phyloP scores from a whole-genome alignment of 495 filamentous ascomycete species.

The Symbiotaphrina buchneri region DNA sequence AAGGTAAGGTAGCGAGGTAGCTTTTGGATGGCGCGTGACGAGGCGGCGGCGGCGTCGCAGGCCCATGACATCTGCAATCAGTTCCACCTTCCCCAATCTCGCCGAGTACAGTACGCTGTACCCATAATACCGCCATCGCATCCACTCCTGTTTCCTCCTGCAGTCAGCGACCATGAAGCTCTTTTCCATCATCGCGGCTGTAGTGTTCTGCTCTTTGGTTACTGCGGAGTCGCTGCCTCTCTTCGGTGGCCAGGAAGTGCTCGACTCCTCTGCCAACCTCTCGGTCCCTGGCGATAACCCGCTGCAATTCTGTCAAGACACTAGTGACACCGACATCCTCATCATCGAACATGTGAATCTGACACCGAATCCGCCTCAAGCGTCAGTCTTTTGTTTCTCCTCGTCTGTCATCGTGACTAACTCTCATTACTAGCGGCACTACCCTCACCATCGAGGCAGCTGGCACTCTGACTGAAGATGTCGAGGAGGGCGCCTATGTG shows the following conservation, averaged over 20 bases:
- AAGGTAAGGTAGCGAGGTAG: background rate
- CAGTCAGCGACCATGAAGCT: conserved; percentile 1
- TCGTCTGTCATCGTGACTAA: conserved; percentile 3
- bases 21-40: background rate
- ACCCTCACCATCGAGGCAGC: conserved; percentile 57
- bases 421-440: conserved; percentile 33
- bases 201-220: conserved; percentile 1
- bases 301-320: conserved; percentile 39
- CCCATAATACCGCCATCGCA: background rate
- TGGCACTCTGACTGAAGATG: conserved; percentile 41
- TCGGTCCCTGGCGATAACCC: conserved; percentile 21
- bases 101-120: background rate
- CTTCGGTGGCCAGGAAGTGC: background rate
- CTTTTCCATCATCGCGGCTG: background rate
- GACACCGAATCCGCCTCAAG: conserved; percentile 60
- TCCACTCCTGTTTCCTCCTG: background rate
- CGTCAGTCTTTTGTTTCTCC: conserved; percentile 33
- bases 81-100: background rate
- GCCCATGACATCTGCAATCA: background rate
- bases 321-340: conserved; percentile 32
- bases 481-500: conserved; percentile 61
- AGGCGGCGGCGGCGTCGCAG: background rate
- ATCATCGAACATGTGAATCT: conserved; percentile 61
- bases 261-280: conserved; percentile 3
- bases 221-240: background rate